phyloP scores from a whole-genome alignment of 176 grass and related monocot genomes.

The Phyllostachys edulis region DNA sequence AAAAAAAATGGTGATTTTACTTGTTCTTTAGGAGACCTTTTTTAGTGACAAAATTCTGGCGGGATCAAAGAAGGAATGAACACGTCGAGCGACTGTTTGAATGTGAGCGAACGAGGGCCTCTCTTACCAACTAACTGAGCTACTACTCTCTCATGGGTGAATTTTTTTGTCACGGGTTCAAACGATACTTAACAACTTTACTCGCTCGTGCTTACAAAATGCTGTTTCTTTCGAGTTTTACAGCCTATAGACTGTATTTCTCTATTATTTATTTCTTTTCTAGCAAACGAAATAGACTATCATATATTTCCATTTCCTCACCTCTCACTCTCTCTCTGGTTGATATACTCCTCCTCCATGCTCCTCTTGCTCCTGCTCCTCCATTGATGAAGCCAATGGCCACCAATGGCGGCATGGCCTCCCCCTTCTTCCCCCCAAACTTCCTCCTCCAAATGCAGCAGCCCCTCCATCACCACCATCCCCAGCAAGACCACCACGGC shows the following conservation, averaged over 20 bases:
- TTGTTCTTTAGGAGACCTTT: too few species aligned
- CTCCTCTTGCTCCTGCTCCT: slow-evolving; percentile 1
- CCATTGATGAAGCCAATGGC: slow-evolving; percentile 55
- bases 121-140: too few species aligned
- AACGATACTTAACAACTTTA: too few species aligned
- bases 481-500: neutral
- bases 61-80: too few species aligned
- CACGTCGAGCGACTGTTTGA: too few species aligned
- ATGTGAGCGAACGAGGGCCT: too few species aligned
- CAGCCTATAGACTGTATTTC: neutral
- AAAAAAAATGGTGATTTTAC: too few species aligned
- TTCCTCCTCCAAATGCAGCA: slow-evolving; percentile 84
- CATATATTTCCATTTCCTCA: slow-evolving; percentile 13
- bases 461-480: slow-evolving; percentile 38
- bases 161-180: too few species aligned
- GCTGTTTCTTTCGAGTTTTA: neutral
- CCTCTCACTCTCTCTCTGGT: neutral
- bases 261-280: neutral
- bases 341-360: slow-evolving; percentile 31
- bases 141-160: too few species aligned
- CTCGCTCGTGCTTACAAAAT: neutral
- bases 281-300: neutral
- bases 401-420: slow-evolving; percentile 66
- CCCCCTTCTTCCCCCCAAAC: slow-evolving; percentile 74
- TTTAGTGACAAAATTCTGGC: too few species aligned